Conservation (phyloP, 345 rosid genomes). For the Eutrema yunnanense region DNA sequence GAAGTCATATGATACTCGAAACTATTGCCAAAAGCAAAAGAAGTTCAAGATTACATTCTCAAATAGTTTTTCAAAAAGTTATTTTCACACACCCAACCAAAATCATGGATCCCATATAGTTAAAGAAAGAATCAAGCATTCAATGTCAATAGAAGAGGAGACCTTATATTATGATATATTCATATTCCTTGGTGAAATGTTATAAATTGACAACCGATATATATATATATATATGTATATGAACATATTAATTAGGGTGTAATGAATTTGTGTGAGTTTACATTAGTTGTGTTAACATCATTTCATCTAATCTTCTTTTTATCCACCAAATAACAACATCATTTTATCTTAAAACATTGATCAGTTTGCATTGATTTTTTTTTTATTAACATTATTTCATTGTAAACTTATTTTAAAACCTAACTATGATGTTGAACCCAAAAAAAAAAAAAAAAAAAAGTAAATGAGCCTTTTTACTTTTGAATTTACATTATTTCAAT, state of each 20-base stretch:
- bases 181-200: not conserved
- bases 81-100: not conserved
- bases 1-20: constrained; percentile 20
- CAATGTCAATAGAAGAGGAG: not conserved
- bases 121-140: not conserved
- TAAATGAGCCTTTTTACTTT: not conserved
- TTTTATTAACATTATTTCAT: not conserved
- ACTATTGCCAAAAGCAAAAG: not conserved
- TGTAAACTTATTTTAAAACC: not conserved
- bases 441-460: not conserved
- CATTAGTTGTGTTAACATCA: not conserved
- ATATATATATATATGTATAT: not conserved
- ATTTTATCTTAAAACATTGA: not conserved
- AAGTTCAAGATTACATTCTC: not conserved
- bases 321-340: not conserved
- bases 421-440: not conserved
- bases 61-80: not conserved
- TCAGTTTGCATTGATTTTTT: not conserved
- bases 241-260: not conserved
- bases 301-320: not conserved
- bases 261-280: not conserved
- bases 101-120: not conserved
- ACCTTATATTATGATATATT: not conserved
- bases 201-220: not conserved
- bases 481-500: not conserved